Conservation (phyloP, 192 early-diverging fungal genomes). For the Podila clonocystis region DNA sequence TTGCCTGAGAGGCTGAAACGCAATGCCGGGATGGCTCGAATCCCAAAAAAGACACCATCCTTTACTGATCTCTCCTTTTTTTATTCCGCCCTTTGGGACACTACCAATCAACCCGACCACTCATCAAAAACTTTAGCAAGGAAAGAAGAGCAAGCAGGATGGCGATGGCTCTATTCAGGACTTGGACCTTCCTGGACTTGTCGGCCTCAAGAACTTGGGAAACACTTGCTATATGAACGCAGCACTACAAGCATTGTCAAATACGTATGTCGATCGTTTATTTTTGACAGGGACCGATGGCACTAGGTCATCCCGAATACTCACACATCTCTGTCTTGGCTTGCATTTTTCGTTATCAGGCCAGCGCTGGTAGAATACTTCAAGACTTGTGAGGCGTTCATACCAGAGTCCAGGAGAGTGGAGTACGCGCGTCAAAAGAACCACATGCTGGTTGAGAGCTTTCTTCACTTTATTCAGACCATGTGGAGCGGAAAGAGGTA, state of each 20-base stretch:
- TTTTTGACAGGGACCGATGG: not conserved
- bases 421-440: slow-evolving; percentile 47
- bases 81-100: not conserved
- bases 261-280: slow-evolving; percentile 41
- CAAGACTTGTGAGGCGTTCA: slow-evolving; percentile 52
- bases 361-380: slow-evolving; percentile 50
- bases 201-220: slow-evolving; percentile 54
- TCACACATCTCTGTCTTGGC: not conserved
- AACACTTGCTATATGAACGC: slow-evolving; percentile 57
- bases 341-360: slow-evolving; percentile 8
- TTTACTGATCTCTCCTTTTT: slow-evolving; percentile 8
- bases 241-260: slow-evolving; percentile 49
- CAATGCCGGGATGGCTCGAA: not conserved
- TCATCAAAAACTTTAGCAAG: slow-evolving; percentile 14
- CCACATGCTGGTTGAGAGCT: slow-evolving; percentile 44
- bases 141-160: slow-evolving; percentile 43
- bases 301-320: not conserved
- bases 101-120: too few species aligned
- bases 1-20: not conserved
- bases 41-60: slow-evolving; percentile 9
- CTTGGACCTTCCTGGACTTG: slow-evolving; percentile 46
- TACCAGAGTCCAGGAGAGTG: slow-evolving; percentile 36
- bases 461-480: slow-evolving; percentile 38
- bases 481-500: slow-evolving; percentile 58
- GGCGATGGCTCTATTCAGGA: slow-evolving; percentile 40